Percentiles rank a stretch among this genome's conserved stretches.
phyloP scores from a whole-genome alignment of 257 asterid species.

The Paraleonurus japonicus region DNA sequence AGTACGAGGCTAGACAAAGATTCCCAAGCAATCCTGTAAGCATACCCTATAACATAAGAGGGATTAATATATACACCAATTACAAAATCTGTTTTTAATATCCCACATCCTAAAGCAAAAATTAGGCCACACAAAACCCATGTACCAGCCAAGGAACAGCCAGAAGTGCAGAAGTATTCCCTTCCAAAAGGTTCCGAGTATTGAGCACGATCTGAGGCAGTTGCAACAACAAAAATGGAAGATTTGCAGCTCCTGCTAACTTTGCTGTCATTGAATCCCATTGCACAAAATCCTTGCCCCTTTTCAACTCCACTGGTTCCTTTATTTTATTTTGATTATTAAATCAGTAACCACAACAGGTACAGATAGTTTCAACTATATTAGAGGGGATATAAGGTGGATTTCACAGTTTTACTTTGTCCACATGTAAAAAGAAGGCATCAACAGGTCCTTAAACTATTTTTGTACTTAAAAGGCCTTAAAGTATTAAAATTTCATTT shows the following conservation, averaged over 20 bases:
- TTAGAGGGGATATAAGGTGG: not conserved
- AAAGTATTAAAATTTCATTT: too few species aligned
- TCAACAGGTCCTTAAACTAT: too few species aligned
- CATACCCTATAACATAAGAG: constrained; percentile 68
- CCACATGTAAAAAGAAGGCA: not conserved
- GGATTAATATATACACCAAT: constrained; percentile 6
- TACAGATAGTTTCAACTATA: constrained; percentile 4
- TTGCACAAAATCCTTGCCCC: constrained; percentile 49
- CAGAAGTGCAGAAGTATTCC: constrained; percentile 72
- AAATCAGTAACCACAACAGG: constrained; percentile 7
- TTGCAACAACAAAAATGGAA: constrained; percentile 88
- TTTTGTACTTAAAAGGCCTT: too few species aligned
- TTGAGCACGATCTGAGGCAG: constrained; percentile 94
- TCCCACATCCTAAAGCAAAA: constrained; percentile 15
- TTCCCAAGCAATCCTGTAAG: constrained; percentile 97
- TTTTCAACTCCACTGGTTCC: constrained; percentile 44
- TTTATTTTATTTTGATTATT: constrained; percentile 31
- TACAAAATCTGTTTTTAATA: not conserved
- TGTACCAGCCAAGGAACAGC: constrained; percentile 99
- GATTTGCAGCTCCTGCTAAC: constrained; percentile 91
- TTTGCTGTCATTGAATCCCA: constrained; percentile 92
- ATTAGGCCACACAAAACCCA: constrained; percentile 22
- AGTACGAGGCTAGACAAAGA: constrained; percentile 79
- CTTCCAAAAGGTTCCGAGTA: constrained; percentile 80
- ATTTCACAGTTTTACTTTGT: not conserved